A percentile compares a stretch with the other conserved stretches of the same genome.
Evolutionary conservation across 2,329 filamentous ascomycete genomes (phyloP).

Genomic region (Alternaria postmessia): DNA sequence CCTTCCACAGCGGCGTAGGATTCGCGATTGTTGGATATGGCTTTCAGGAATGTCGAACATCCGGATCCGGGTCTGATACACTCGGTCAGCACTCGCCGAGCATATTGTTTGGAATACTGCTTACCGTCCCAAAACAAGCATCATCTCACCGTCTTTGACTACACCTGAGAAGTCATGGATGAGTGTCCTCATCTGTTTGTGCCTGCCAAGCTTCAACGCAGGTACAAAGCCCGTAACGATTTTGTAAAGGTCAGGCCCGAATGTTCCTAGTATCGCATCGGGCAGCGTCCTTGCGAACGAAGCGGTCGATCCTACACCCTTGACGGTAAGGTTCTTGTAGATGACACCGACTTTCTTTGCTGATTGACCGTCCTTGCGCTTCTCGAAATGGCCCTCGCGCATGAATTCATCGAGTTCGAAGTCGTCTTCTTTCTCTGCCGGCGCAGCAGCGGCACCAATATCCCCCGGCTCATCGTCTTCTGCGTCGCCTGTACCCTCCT

Average conservation of each 20-base stretch:
- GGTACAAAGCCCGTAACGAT: slow-evolving; percentile 66
- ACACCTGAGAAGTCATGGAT: slow-evolving; percentile 74
- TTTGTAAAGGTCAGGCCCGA: slow-evolving; percentile 79
- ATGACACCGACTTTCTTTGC: slow-evolving; percentile 81
- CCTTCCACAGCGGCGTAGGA: slow-evolving; percentile 72
- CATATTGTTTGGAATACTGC: background rate
- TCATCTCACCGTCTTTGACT: slow-evolving; percentile 74
- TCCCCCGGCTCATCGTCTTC: slow-evolving; percentile 34
- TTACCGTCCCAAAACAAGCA: slow-evolving; percentile 71
- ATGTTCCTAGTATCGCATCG: slow-evolving; percentile 77
- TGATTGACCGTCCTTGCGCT: slow-evolving; percentile 70
- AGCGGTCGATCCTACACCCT: slow-evolving; percentile 71
- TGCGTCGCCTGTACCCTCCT: slow-evolving; percentile 14
- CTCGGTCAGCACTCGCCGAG: background rate
- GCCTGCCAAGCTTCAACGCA: slow-evolving; percentile 57
- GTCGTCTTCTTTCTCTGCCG: slow-evolving; percentile 62
- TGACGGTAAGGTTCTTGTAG: slow-evolving; percentile 78
- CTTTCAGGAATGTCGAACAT: slow-evolving; percentile 79
- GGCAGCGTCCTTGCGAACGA: slow-evolving; percentile 77
- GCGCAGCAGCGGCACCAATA: slow-evolving; percentile 30
- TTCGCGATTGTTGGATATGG: slow-evolving; percentile 73
- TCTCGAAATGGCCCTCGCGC: slow-evolving; percentile 78
- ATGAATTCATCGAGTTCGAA: slow-evolving; percentile 77
- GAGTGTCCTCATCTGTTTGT: slow-evolving; percentile 62
- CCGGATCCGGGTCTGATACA: slow-evolving; percentile 68